Base-by-base conservation (phyloP, 2,329 filamentous ascomycete genomes). In the Ophiostoma triangulosporum region DNA sequence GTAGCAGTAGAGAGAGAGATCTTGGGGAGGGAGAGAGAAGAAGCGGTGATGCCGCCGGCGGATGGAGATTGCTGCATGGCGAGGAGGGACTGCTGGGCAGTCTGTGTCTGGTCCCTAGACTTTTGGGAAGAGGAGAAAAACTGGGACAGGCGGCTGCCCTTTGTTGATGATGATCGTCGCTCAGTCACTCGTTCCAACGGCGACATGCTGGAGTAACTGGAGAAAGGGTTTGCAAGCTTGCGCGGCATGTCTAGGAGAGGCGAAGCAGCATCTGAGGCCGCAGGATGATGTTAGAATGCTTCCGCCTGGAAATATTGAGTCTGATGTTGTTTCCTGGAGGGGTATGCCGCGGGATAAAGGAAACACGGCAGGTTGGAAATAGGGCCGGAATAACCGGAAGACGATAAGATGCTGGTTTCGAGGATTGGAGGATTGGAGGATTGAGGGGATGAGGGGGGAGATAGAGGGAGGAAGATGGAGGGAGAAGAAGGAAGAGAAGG, bases 1-100 rank as follows among this genome's bases (percentile, higher is more conserved):
- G 82, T 86, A 50, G 88, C 88, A 40, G 88, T 89, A 12, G 91
- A 95, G 54, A 97, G 77, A 40, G 88, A 95, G 64, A 97, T 96
- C 52, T 85, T 91, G 36, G 91, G 91, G 62, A 96, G 73, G 48
- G 88, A 86, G 59, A 90, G 72, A 55, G 85, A 83, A 40, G 88
- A 77, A 55, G 81, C 78, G 59, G 81, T 83, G 63, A 88, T 84
- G 51, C 70, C 69, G 63, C 73, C 67, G 62, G 56, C 65, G 22
- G 52, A 50, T 56, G 69, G 69, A 61, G 74, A 66, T 62, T 73
- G 76, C 60, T 85, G 80, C 65, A 86, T 80, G 57, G 78, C 74
- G 64, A 84, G 75, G 48, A 88, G 77, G 56, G 81, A 77, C 62
- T 86, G 81, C 63, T 87, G 77, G 51, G 81, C 76, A 55, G 80